A percentile compares a stretch with the other conserved stretches of the same genome.
Conservation (phyloP, 805 yeast genomes). For the Tetrapisispora fleetii region DNA sequence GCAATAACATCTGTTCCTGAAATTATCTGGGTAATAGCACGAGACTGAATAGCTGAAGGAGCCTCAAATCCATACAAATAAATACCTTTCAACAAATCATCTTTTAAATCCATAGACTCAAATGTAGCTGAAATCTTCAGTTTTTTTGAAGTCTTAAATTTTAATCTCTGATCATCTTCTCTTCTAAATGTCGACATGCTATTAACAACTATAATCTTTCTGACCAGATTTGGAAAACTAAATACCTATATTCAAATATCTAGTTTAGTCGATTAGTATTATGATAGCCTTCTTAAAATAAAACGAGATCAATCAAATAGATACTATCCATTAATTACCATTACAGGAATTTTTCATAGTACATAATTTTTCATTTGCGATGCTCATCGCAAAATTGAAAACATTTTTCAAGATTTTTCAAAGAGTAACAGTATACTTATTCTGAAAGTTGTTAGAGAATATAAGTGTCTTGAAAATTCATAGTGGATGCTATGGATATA, state of each 20-base stretch:
- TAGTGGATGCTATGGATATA: too few species aligned
- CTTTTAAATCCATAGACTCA: slow-evolving; percentile 68
- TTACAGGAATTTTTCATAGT: background rate
- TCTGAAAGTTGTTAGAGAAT: too few species aligned
- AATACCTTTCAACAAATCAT: slow-evolving; percentile 49
- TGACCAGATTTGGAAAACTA: background rate
- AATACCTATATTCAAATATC: background rate
- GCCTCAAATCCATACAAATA: slow-evolving; percentile 88
- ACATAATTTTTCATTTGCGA: slow-evolving; percentile 1
- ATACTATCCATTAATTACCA: too few species aligned
- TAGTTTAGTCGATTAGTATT: too few species aligned
- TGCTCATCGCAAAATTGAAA: slow-evolving; percentile 3
- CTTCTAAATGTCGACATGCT: slow-evolving; percentile 47
- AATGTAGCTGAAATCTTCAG: slow-evolving; percentile 45
- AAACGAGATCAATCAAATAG: too few species aligned
- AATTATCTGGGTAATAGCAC: slow-evolving; percentile 91
- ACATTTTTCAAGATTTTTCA: background rate
- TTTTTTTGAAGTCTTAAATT: slow-evolving; percentile 53
- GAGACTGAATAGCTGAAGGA: slow-evolving; percentile 93
- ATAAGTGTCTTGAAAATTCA: too few species aligned
- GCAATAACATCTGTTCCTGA: slow-evolving; percentile 92
- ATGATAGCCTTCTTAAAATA: too few species aligned
- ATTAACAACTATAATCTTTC: too few species aligned
- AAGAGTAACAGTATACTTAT: too few species aligned
- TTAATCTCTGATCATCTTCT: slow-evolving; percentile 47